Percentiles rank a stretch among this genome's conserved stretches.
Evolutionary conservation across 768 basidiomycete species (phyloP).

Genomic region (Tylopilus felleus): DNA sequence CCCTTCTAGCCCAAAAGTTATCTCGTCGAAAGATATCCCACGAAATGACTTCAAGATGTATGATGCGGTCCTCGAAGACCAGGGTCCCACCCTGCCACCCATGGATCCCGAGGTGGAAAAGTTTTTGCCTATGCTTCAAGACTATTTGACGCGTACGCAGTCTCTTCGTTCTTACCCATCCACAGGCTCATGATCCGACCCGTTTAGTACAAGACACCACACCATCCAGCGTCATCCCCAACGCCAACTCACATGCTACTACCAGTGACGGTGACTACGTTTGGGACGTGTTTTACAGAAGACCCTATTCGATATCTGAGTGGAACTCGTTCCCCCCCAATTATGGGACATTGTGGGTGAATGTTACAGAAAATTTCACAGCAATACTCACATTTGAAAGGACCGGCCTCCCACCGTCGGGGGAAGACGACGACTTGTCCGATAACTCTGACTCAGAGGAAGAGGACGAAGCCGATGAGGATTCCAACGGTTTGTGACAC

Average conservation of each 20-base stretch:
- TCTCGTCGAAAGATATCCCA: conserved; percentile 48
- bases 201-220: conserved; percentile 27
- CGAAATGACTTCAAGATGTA: conserved; percentile 61
- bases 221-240: conserved; percentile 8
- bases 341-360: conserved; percentile 61
- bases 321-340: conserved; percentile 55
- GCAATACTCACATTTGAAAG: conserved; percentile 31
- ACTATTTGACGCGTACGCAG: conserved; percentile 61
- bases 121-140: conserved; percentile 72
- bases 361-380: background rate
- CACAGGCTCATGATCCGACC: background rate
- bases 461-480: conserved; percentile 78
- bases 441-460: conserved; percentile 62
- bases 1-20: conserved; percentile 49
- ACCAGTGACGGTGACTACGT: conserved; percentile 60
- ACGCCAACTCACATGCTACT: background rate
- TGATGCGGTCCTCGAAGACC: conserved; percentile 57
- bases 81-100: conserved; percentile 27
- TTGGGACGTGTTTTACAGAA: conserved; percentile 81
- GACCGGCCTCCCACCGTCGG: conserved; percentile 59
- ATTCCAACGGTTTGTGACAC: conserved; percentile 64
- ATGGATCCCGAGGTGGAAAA: conserved; percentile 68
- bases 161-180: background rate
- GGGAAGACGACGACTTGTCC: conserved; percentile 51
- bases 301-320: conserved; percentile 55